Evolutionary conservation across 2,329 filamentous ascomycete genomes (phyloP).

Genomic region (Parastagonospora nodorum): DNA sequence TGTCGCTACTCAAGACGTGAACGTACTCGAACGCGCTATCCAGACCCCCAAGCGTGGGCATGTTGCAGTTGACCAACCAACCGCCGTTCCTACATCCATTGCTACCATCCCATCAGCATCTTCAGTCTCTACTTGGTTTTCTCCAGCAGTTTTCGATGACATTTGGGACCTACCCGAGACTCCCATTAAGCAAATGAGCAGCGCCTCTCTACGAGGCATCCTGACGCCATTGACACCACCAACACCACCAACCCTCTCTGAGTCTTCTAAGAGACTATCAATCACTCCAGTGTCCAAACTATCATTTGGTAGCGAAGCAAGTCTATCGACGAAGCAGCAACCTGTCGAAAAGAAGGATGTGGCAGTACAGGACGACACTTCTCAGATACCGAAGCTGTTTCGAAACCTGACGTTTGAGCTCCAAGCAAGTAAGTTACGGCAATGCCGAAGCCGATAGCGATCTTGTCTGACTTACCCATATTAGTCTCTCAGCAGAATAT

Average conservation of each 20-base stretch:
- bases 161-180: slow-evolving; percentile 2
- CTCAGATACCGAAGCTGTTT: not conserved
- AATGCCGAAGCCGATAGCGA: not conserved
- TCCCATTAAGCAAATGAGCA: not conserved
- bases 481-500: not conserved
- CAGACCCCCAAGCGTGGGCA: too few species aligned
- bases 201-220: not conserved
- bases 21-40: too few species aligned
- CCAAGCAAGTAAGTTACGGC: not conserved
- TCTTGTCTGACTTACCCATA: not conserved
- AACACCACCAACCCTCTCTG: not conserved
- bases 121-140: not conserved
- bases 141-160: not conserved
- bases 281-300: not conserved
- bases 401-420: not conserved
- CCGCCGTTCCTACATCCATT: too few species aligned
- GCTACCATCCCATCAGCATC: too few species aligned
- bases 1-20: too few species aligned
- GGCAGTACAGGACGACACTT: not conserved
- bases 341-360: not conserved
- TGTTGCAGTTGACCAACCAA: too few species aligned
- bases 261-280: not conserved
- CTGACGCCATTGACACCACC: slow-evolving; percentile 3
- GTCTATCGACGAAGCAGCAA: not conserved
- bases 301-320: not conserved